Percentiles rank a stretch among this genome's conserved stretches.
Evolutionary conservation across 495 filamentous ascomycete species (phyloP).

Genomic region (Penicillium angulare): DNA sequence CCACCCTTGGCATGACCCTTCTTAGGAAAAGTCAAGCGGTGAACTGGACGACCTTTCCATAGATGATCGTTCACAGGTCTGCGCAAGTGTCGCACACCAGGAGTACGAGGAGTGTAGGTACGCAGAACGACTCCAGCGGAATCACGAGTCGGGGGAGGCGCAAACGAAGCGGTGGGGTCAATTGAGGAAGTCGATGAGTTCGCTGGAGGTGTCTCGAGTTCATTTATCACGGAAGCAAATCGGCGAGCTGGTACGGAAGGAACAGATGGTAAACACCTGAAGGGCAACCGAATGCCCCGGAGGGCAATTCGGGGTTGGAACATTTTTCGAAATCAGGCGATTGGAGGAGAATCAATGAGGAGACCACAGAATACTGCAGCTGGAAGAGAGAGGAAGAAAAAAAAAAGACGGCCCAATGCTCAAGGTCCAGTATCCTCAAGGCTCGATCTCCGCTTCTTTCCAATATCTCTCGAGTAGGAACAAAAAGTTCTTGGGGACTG

Average conservation of each 20-base stretch:
- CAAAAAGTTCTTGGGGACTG: constrained; percentile 1
- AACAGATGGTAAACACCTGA: constrained; percentile 35
- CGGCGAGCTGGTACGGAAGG: constrained; percentile 40
- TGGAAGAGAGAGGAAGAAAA: not conserved
- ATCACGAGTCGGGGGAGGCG: constrained; percentile 44
- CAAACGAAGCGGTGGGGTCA: constrained; percentile 42
- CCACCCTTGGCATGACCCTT: constrained; percentile 90
- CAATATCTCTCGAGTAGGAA: not conserved
- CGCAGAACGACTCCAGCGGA: constrained; percentile 51
- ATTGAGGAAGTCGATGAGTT: constrained; percentile 29
- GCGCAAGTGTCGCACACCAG: constrained; percentile 86
- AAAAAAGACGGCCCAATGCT: constrained; percentile 1
- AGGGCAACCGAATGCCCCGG: constrained; percentile 48
- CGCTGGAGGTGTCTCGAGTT: constrained; percentile 31
- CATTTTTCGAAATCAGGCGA: constrained; percentile 51
- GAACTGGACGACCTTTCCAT: constrained; percentile 85
- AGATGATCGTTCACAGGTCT: constrained; percentile 94
- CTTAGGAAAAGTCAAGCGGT: constrained; percentile 82
- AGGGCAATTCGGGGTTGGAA: constrained; percentile 64
- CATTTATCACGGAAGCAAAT: constrained; percentile 55
- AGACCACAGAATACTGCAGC: not conserved
- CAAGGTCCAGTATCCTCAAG: not conserved
- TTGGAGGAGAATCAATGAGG: not conserved
- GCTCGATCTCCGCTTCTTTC: not conserved
- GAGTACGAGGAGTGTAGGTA: constrained; percentile 92